These are phyloP conservation scores for Psilocybe mexicana DNA, from an alignment of 1,284 basidiomycete species.

Conservation along the genomic window DNA sequence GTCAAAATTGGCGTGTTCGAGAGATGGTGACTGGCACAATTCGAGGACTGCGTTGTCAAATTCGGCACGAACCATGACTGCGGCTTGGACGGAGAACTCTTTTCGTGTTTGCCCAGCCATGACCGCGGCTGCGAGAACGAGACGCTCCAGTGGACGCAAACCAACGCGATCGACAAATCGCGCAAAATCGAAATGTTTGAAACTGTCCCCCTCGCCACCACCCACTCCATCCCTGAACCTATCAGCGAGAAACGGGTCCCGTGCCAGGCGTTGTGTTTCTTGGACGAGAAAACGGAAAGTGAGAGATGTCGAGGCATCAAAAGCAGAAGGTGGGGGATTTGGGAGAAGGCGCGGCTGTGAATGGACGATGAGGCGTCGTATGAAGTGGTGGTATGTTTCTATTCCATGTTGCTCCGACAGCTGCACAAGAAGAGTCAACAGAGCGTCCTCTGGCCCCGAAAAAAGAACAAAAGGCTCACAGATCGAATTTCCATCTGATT, in stretches of 20 bases:
- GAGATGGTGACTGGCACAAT: constrained; percentile 72
- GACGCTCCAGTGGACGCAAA: constrained; percentile 75
- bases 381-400: constrained; percentile 94
- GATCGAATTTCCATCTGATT: constrained; percentile 90
- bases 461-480: constrained; percentile 51
- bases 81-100: constrained; percentile 71
- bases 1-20: constrained; percentile 78
- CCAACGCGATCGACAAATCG: constrained; percentile 78
- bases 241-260: constrained; percentile 84
- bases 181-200: constrained; percentile 77
- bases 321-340: constrained; percentile 54
- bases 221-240: constrained; percentile 85
- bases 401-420: constrained; percentile 92
- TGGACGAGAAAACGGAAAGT: constrained; percentile 84
- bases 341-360: constrained; percentile 70
- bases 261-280: constrained; percentile 82
- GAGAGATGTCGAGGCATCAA: constrained; percentile 70
- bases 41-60: constrained; percentile 76
- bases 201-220: constrained; percentile 78
- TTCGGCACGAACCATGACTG: constrained; percentile 65
- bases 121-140: constrained; percentile 76
- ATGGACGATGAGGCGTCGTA: constrained; percentile 88
- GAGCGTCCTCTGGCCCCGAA: constrained; percentile 13
- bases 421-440: constrained; percentile 41
- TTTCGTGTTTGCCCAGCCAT: constrained; percentile 67